A percentile compares a stretch with the other conserved stretches of the same genome.
Evolutionary conservation across 495 filamentous ascomycete species (phyloP).

Genomic region (Cudoniella acicularis): DNA sequence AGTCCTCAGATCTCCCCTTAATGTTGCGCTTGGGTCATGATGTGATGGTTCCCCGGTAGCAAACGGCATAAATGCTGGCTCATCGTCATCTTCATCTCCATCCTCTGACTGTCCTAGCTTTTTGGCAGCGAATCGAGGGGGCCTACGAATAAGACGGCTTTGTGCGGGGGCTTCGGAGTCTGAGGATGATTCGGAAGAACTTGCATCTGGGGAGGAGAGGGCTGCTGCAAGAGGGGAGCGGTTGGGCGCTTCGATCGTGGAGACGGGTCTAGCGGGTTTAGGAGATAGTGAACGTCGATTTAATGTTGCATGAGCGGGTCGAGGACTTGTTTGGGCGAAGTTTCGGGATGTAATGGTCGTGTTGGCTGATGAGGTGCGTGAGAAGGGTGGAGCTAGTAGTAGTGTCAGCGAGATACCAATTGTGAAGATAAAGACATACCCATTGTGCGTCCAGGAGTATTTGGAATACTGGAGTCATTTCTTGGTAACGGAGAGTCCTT

Average conservation of each 20-base stretch:
- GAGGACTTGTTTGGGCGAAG: constrained; percentile 13
- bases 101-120: constrained; percentile 40
- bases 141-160: constrained; percentile 52
- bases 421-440: constrained; percentile 8
- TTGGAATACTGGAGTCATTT: constrained; percentile 34
- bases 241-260: constrained; percentile 1
- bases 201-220: constrained; percentile 33
- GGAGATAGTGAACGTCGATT: constrained; percentile 17
- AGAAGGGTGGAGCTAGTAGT: constrained; percentile 31
- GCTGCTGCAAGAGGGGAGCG: constrained; percentile 10
- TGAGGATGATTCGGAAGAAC: constrained; percentile 26
- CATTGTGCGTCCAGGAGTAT: constrained; percentile 12
- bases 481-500: constrained; percentile 55
- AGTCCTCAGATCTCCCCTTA: constrained; percentile 47
- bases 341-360: constrained; percentile 41
- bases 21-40: constrained; percentile 60
- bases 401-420: not conserved
- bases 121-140: constrained; percentile 40
- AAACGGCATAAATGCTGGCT: constrained; percentile 75
- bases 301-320: constrained; percentile 15
- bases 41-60: constrained; percentile 16
- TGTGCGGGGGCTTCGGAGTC: constrained; percentile 30
- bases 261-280: constrained; percentile 6
- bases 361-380: constrained; percentile 57
- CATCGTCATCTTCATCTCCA: constrained; percentile 56